A percentile compares a stretch with the other conserved stretches of the same genome.
Conservation (phyloP, 129 eudicot species). For the Chrysanthemum lavandulifolium region DNA sequence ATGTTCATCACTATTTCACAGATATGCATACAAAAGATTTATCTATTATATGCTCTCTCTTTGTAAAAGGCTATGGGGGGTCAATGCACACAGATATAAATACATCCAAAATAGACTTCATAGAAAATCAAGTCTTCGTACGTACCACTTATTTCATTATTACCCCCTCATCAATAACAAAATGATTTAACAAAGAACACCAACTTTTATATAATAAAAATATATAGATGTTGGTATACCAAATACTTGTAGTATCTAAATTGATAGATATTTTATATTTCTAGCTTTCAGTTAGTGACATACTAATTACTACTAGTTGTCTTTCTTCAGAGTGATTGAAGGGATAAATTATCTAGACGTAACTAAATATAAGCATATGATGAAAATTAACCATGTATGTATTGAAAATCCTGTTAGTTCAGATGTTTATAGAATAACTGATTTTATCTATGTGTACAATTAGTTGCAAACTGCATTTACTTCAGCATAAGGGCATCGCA, state of each 20-base stretch:
- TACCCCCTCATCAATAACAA: slow-evolving; percentile 26
- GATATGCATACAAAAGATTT: slow-evolving; percentile 29
- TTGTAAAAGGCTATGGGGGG: slow-evolving; percentile 30
- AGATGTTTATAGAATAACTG: no score
- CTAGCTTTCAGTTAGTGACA: neutral
- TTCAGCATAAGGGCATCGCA: no score
- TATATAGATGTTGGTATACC: neutral
- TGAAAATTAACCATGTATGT: no score
- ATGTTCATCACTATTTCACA: slow-evolving; percentile 36
- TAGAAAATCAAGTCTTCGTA: slow-evolving; percentile 26
- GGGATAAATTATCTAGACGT: no score
- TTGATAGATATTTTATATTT: neutral
- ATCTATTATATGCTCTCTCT: slow-evolving; percentile 17
- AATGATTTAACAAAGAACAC: slow-evolving; percentile 19
- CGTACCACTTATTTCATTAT: slow-evolving; percentile 26
- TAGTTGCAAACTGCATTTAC: no score
- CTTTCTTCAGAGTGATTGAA: no score
- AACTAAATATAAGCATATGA: no score
- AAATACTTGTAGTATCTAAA: neutral
- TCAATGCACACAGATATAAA: slow-evolving; percentile 40
- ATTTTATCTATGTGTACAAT: no score
- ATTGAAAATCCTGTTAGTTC: no score
- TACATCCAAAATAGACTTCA: slow-evolving; percentile 41
- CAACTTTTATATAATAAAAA: neutral
- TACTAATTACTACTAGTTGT: neutral